Evolutionary conservation across 2,329 filamentous ascomycete species (phyloP).

Genomic region (Alternaria rosae): DNA sequence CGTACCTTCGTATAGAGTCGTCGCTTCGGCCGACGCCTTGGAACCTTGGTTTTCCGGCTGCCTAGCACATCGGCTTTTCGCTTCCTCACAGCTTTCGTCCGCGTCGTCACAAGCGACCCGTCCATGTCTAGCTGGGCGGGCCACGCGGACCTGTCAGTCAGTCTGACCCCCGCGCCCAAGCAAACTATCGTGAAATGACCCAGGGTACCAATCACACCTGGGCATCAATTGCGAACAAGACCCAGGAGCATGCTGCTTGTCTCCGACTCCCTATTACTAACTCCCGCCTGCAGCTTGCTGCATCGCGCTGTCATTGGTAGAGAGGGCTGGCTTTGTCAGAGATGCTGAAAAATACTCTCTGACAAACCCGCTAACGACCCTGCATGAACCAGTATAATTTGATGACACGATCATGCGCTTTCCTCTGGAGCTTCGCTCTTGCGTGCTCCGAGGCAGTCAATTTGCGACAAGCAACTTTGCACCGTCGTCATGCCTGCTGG

Average conservation of each 20-base stretch:
- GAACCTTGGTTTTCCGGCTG: slow-evolving; percentile 11
- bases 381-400: slow-evolving; percentile 13
- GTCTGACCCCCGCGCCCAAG: slow-evolving; percentile 1
- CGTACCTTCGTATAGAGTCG: slow-evolving; percentile 12
- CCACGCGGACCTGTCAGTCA: slow-evolving; percentile 7
- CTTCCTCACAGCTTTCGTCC: slow-evolving; percentile 18
- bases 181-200: slow-evolving; percentile 17
- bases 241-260: not conserved
- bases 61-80: slow-evolving; percentile 21
- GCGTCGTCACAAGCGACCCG: slow-evolving; percentile 7
- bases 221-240: slow-evolving; percentile 3
- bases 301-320: slow-evolving; percentile 27
- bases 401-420: slow-evolving; percentile 26
- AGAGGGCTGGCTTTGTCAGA: slow-evolving; percentile 27
- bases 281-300: slow-evolving; percentile 1
- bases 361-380: slow-evolving; percentile 30
- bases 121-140: not conserved
- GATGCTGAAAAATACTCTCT: slow-evolving; percentile 39
- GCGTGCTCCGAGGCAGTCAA: not conserved
- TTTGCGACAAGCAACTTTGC: not conserved
- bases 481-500: not conserved
- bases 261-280: not conserved
- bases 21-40: slow-evolving; percentile 25
- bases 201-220: slow-evolving; percentile 7
- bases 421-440: not conserved